Conservation (phyloP, 225 moss, liverwort and hornwort genomes). For the Antitrichia curtipendula region DNA sequence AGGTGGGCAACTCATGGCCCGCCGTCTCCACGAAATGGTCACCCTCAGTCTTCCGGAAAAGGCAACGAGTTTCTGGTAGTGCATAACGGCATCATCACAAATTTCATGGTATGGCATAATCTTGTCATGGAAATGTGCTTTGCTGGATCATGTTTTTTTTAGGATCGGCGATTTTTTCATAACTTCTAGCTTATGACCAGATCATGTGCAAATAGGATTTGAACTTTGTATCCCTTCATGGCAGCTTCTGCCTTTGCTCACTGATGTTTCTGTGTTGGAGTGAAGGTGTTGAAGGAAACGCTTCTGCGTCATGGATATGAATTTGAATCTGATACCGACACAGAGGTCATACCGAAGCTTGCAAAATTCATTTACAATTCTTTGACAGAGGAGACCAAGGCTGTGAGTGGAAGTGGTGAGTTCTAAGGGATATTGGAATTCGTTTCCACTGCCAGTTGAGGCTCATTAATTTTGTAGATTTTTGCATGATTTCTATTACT, state of each 20-base stretch:
- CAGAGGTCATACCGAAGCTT: slow-evolving; percentile 97
- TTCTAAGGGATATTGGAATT: background rate
- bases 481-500: background rate
- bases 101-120: slow-evolving; percentile 51
- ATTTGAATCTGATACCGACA: slow-evolving; percentile 97
- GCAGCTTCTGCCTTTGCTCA: background rate
- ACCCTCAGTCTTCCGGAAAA: slow-evolving; percentile 92
- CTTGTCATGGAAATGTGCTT: background rate
- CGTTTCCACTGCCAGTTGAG: background rate
- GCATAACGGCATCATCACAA: slow-evolving; percentile 96
- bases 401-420: slow-evolving; percentile 21
- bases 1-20: slow-evolving; percentile 99
- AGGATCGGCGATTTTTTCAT: background rate
- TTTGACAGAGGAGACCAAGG: slow-evolving; percentile 52
- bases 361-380: slow-evolving; percentile 88
- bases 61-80: slow-evolving; percentile 98
- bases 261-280: slow-evolving; percentile 7
- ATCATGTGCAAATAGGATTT: background rate
- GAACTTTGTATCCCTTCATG: background rate
- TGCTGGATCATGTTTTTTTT: background rate
- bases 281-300: slow-evolving; percentile 92
- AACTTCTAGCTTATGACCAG: background rate
- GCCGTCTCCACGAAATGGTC: slow-evolving; percentile 85
- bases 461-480: background rate
- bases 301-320: slow-evolving; percentile 80